Evolutionary conservation across 257 asterid species (phyloP).

Genomic region (Gynochthodes officinalis): DNA sequence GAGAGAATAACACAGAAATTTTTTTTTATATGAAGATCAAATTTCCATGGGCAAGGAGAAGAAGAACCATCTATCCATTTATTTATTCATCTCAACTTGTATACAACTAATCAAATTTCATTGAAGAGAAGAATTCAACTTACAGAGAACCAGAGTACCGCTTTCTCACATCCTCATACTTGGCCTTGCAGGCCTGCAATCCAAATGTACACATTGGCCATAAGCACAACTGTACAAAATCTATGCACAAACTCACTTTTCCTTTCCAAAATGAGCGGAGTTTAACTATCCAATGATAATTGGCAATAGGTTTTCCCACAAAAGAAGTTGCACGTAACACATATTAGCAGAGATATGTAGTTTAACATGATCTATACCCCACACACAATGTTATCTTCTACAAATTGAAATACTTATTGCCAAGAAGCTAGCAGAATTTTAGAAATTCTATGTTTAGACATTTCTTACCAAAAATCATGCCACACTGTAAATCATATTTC

Average conservation of each 20-base stretch:
- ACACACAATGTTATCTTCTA: neutral
- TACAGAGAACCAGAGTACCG: slow-evolving; percentile 67
- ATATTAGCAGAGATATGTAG: neutral
- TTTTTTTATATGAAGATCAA: neutral
- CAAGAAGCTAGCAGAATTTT: neutral
- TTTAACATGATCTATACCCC: neutral
- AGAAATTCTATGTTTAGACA: neutral
- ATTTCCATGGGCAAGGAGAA: neutral
- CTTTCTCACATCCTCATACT: slow-evolving; percentile 65
- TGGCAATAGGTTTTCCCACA: neutral
- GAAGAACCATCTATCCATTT: neutral
- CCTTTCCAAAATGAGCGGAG: neutral
- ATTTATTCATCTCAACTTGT: neutral
- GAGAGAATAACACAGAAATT: neutral
- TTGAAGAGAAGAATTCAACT: slow-evolving; percentile 29
- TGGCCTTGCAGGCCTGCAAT: slow-evolving; percentile 80
- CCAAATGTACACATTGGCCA: neutral
- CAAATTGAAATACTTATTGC: neutral
- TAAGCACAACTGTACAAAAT: neutral
- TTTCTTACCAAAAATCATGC: neutral
- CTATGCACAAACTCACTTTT: neutral
- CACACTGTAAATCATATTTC: neutral
- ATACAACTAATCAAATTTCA: neutral
- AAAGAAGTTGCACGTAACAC: neutral
- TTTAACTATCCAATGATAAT: neutral